Conservation (phyloP, 805 yeast species). For the Cyberlindnera suaveolens region DNA sequence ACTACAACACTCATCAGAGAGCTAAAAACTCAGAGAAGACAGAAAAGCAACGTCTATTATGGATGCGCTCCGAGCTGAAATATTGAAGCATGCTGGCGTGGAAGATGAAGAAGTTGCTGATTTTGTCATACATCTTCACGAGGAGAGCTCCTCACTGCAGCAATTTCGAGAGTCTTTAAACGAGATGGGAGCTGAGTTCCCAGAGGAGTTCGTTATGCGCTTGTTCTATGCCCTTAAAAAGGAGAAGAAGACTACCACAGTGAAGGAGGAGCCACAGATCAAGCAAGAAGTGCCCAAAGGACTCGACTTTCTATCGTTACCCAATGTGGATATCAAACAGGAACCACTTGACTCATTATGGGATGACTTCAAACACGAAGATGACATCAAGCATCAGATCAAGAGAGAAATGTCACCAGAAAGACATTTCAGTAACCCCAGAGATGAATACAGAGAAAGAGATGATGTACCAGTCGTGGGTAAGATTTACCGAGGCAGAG, state of each 20-base stretch:
- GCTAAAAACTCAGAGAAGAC: neutral
- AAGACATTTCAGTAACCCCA: slow-evolving; percentile 2
- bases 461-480: slow-evolving; percentile 33
- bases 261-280: slow-evolving; percentile 10
- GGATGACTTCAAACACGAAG: slow-evolving; percentile 21
- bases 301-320: slow-evolving; percentile 12
- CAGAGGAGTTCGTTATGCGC: slow-evolving; percentile 20
- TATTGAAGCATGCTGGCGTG: slow-evolving; percentile 26
- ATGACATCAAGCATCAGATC: slow-evolving; percentile 4
- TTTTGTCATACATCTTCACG: slow-evolving; percentile 36
- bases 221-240: slow-evolving; percentile 8
- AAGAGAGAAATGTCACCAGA: slow-evolving; percentile 9
- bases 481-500: slow-evolving; percentile 52
- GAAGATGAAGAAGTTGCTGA: slow-evolving; percentile 41
- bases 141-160: slow-evolving; percentile 23
- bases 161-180: slow-evolving; percentile 33
- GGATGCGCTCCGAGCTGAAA: slow-evolving; percentile 6
- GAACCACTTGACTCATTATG: slow-evolving; percentile 10
- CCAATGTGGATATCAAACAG: slow-evolving; percentile 18
- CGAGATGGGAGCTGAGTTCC: slow-evolving; percentile 39
- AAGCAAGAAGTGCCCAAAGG: slow-evolving; percentile 21
- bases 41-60: neutral
- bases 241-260: neutral
- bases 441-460: slow-evolving; percentile 13
- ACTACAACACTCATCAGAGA: neutral